Evolutionary conservation across 140 eudicot species (phyloP), one percentile per base, ranked within the genome.

Genomic region (Anethum foeniculum): DNA sequence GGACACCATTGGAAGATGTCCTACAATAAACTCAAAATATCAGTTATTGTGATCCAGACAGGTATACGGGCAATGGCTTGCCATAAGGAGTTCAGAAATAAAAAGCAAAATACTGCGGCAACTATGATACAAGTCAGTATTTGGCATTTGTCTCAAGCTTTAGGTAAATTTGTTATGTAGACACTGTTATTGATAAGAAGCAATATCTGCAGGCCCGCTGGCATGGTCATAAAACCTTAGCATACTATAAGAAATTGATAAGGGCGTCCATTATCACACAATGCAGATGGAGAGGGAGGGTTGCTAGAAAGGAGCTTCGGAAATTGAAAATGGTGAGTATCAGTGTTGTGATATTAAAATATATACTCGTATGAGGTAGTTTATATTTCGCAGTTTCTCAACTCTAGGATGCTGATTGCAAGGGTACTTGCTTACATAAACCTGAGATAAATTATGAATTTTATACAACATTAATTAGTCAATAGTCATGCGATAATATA

Each of bases 281-380:
- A 86, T 89, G 97, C 84, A 87, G 97, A 87, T 95, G 99, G 99
- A 95, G 93, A 82, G 91, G 97, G 71, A 88, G 88, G 75, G 38
- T 86, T 60, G 97, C 92, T 76, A 90, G 85, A 82, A 90, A 73
- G 88, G 97, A 95, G 90, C 97, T 95, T 83, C 90, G 90, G 56
- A 89, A 87, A 86, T 82, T 91, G 71, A 95, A 95, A 85, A 92
- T 90, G 97, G 99, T 95, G 77, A 75, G 94, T 79, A 11, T 62
- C 71, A 58, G 21, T 85, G 65, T 83, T 83, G 54, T 75, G 27
- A 47, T 74, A 25, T 54, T 80, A 82, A 84, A 71, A 76, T 36
- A 15, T 12, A 44, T 10, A 48, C 15, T 1, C 44, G 0, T 1
- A 11, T 30, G 11, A 25, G 46, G 65, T 71, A 71, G 38, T 48